A percentile compares a stretch with the other conserved stretches of the same genome.
These are phyloP conservation scores for Hyphopichia wangnamkhiaoensis DNA, from an alignment of 1,139 yeast genomes.

Conservation along the genomic window DNA sequence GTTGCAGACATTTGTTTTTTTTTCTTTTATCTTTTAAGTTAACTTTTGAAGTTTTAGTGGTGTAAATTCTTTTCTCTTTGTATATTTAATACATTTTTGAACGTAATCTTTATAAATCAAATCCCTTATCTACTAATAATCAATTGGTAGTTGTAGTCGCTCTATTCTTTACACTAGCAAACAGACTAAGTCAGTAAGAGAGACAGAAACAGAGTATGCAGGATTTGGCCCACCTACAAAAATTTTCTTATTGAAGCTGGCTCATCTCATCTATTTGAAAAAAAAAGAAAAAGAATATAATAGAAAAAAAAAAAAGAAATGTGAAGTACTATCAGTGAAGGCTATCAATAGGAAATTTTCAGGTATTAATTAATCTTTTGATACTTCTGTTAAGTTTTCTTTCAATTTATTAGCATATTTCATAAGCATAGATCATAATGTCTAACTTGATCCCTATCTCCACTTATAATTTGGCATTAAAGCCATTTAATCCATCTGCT, in stretches of 20 bases:
- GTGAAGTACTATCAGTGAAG: not conserved
- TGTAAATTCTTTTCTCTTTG: conserved; percentile 26
- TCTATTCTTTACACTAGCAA: not conserved
- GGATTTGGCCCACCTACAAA: not conserved
- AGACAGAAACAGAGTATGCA: too few species aligned
- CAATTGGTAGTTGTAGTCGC: too few species aligned
- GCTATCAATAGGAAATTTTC: not conserved
- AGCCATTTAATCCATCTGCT: conserved; percentile 84
- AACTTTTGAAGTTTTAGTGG: conserved; percentile 14
- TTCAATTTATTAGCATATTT: conserved; percentile 4
- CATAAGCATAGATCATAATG: conserved; percentile 37
- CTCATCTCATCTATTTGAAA: conserved; percentile 2
- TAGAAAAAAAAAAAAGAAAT: not conserved
- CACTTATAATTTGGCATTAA: conserved; percentile 78
- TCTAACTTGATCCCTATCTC: conserved; percentile 77
- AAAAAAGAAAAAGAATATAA: not conserved
- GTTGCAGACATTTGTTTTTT: not conserved
- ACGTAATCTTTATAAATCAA: conserved; percentile 5
- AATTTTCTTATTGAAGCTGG: not conserved
- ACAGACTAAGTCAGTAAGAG: too few species aligned
- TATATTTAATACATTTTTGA: conserved; percentile 38
- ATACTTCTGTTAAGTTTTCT: not conserved
- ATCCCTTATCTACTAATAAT: too few species aligned
- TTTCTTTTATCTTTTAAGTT: not conserved
- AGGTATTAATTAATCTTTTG: not conserved